Evolutionary conservation across 106 monocot species (phyloP).

Genomic region (Apostasia shenzhenica): DNA sequence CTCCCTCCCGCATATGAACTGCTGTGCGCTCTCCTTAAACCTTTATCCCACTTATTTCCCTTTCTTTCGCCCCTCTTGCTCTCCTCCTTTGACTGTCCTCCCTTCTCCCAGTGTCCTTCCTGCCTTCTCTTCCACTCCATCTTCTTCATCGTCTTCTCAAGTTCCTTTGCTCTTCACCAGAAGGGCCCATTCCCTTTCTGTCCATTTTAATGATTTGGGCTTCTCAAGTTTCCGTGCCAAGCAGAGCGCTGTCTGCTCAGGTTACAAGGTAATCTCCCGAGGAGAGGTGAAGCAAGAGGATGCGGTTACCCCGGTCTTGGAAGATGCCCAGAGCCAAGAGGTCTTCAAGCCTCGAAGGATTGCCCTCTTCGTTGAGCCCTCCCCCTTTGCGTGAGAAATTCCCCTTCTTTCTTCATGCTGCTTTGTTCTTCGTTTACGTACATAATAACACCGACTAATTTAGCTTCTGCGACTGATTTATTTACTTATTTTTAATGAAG

Average conservation of each 20-base stretch:
- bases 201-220: neutral
- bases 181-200: neutral
- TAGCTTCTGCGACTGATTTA: too few relatives aligned
- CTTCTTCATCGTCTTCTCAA: neutral
- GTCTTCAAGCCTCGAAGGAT: constrained; percentile 29
- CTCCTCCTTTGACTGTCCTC: too few relatives aligned
- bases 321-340: neutral
- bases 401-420: neutral
- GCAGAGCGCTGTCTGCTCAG: neutral
- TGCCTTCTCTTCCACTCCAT: neutral
- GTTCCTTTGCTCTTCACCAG: neutral
- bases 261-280: neutral
- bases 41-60: neutral
- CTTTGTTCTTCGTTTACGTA: neutral
- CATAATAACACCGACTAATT: neutral
- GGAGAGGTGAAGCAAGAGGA: constrained; percentile 5
- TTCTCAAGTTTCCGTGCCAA: neutral
- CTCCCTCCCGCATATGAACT: neutral
- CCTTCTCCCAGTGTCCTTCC: neutral
- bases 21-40: neutral
- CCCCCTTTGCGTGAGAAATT: constrained; percentile 41
- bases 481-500: too few relatives aligned
- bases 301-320: constrained; percentile 2
- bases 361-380: constrained; percentile 50
- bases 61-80: neutral